Evolutionary conservation across 176 grass and related monocot genomes (phyloP), one percentile per base, ranked within the genome.

Genomic region (Themeda triandra): DNA sequence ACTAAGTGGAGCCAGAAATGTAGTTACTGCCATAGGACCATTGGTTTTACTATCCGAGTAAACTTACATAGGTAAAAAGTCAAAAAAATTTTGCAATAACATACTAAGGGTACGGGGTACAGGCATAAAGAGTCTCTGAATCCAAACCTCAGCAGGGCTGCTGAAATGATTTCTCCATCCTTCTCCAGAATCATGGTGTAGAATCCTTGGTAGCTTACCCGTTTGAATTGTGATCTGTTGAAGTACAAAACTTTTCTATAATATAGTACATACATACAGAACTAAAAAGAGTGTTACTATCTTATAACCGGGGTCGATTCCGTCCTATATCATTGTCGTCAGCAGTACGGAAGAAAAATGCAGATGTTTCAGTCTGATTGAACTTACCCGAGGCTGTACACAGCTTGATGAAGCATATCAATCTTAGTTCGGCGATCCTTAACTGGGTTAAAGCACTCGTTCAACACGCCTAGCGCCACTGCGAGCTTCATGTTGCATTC

Each of bases 391-490:
- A 91, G 54, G 85, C 85, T 94, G 48, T 86, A 92, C 75, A 97
- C 88, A 67, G 89, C 92, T 79, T 97, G 87, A 30, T 89, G 82
- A 63, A 97, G 84, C 77, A 94, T 84, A 54, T 97, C 87, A 5
- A 87, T 69, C 54, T 82, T 80, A 13, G 92, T 97, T 27, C 89
- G 66, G 62, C 87, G 83, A 84, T 97, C 92, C 72, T 86, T 84
- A 6, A 94, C 83, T 48, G 94, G 89, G 32, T 90, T 83, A 39
- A 97, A 94, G 66, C 94, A 97, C 71, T 94, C 89, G n/a, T 93
- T 90, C 14, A 97, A 33, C 59, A 97, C 87, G 51, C 75, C 92
- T 13, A 90, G 89, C 30, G 80, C 87, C 40, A 90, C 62, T 3
- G 77, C 73, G 49, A 90, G 77, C 85, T 94, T 90, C 21, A 83